These are phyloP conservation scores for Cucurbita pepo DNA, from an alignment of 306 rosid genomes.

Conservation along the genomic window DNA sequence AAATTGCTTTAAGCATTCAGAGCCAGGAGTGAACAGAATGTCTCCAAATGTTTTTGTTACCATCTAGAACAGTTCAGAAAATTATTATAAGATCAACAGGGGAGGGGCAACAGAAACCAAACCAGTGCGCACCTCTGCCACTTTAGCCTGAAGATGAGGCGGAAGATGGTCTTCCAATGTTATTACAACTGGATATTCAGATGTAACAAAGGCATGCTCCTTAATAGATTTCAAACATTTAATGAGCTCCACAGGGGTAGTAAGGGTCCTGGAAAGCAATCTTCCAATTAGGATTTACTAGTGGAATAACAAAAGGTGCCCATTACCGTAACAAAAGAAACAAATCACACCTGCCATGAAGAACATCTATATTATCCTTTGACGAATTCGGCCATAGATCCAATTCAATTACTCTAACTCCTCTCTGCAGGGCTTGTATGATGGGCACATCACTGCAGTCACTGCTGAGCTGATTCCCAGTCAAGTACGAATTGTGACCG, in stretches of 20 bases:
- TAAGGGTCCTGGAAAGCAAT: slow-evolving; percentile 51
- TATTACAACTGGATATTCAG: slow-evolving; percentile 86
- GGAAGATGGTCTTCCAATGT: slow-evolving; percentile 95
- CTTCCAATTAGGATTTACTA: background rate
- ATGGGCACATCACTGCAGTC: slow-evolving; percentile 91
- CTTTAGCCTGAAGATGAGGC: slow-evolving; percentile 88
- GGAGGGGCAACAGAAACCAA: background rate
- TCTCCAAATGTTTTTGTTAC: slow-evolving; percentile 61
- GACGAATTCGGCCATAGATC: slow-evolving; percentile 91
- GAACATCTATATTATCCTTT: slow-evolving; percentile 67
- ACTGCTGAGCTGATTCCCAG: slow-evolving; percentile 96
- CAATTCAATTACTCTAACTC: slow-evolving; percentile 90
- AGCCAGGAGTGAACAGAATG: slow-evolving; percentile 45
- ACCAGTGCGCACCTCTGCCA: slow-evolving; percentile 39
- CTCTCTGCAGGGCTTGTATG: slow-evolving; percentile 48
- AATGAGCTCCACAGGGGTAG: slow-evolving; percentile 79
- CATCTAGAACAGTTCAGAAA: slow-evolving; percentile 43
- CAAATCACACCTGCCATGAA: slow-evolving; percentile 70
- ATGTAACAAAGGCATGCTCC: slow-evolving; percentile 63
- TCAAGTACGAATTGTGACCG: slow-evolving; percentile 87
- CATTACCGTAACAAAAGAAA: background rate
- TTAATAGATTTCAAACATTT: slow-evolving; percentile 74
- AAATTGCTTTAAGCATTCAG: slow-evolving; percentile 64
- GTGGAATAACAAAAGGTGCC: background rate
- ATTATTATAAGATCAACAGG: background rate